A percentile compares a stretch with the other conserved stretches of the same genome.
Evolutionary conservation across 805 yeast species (phyloP).

Genomic region (Metschnikowia sp.): DNA sequence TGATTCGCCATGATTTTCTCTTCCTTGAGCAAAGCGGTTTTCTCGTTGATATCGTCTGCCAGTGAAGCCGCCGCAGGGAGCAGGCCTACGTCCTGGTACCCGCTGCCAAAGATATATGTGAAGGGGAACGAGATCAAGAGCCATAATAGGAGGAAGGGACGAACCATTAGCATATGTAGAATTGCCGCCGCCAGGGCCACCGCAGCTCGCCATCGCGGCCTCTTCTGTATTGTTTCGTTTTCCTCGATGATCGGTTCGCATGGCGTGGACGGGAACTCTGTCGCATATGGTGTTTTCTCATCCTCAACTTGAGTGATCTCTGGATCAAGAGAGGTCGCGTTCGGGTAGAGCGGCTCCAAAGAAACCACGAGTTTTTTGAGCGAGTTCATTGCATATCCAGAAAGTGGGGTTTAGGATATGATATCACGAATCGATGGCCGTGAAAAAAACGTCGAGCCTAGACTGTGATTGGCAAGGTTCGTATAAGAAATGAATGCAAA

Average conservation of each 20-base stretch:
- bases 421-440: no score
- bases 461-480: no score
- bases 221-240: neutral
- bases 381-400: slow-evolving; percentile 18
- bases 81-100: slow-evolving; percentile 8
- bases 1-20: slow-evolving; percentile 38
- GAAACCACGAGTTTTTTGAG: slow-evolving; percentile 17
- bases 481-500: no score
- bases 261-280: neutral
- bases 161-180: slow-evolving; percentile 49
- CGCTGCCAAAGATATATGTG: slow-evolving; percentile 32
- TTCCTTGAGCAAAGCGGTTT: slow-evolving; percentile 38
- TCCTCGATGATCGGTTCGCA: slow-evolving; percentile 7
- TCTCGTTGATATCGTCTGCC: slow-evolving; percentile 24
- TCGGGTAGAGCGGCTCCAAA: slow-evolving; percentile 17
- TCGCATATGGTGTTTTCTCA: neutral
- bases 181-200: slow-evolving; percentile 16
- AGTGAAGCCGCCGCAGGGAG: neutral
- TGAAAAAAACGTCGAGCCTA: no score
- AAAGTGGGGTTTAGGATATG: no score
- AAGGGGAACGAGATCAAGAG: slow-evolving; percentile 56
- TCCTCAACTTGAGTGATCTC: neutral
- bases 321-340: neutral
- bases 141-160: slow-evolving; percentile 51
- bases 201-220: neutral